Base-by-base conservation (phyloP, 441 rosid genomes). In the Bocquillonia castaneifolia region DNA sequence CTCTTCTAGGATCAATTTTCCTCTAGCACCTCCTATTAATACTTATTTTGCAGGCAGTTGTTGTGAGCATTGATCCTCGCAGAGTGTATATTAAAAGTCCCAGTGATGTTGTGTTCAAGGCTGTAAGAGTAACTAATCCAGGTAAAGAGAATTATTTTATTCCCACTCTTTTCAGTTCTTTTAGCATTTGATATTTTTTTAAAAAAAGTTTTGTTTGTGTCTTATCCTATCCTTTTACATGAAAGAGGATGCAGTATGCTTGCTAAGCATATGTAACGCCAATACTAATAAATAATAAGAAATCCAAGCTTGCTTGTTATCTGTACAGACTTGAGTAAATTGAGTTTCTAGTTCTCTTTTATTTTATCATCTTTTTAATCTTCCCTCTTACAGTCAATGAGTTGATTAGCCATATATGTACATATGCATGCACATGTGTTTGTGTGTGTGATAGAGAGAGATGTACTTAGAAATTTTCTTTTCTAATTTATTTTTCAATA, bases 11-110 rank as follows among this genome's bases (percentile, higher is more conserved):
- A 54, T 28, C 6, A 17, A 26, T 6, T 32, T 39, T 29, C 58
- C 22, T 32, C 40, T 53, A 10, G 58, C 69, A 67, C 73, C 48
- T 48, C 34, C 5, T 20, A 32, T 60, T 53, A 29, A 37, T 70
- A 42, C 69, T 81, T 68, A 1, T 53, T 50, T 77, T 72, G 66
- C 86, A 92, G 99, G 99, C 99, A 31, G 99, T 92, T 66, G 99
- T 94, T 71, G 90, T 94, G 53, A 94, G 99, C 75, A 90, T 94
- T 70, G 99, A 92, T 82, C 98, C 97, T 76, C 96, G 91, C 65
- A 80, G 97, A 81, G 86, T 92, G 22, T 87, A 88, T 74, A 79
- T 92, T 61, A 85, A 73, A 36, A 76, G 69, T 84, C 93, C 98
- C 45, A 72, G 63, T 69, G 97, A 92, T 72, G 92, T 90, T 76